Percentiles rank a stretch among this genome's conserved stretches.
Evolutionary conservation across 805 yeast species (phyloP).

Genomic region (Maudiozyma serrabonitensis): DNA sequence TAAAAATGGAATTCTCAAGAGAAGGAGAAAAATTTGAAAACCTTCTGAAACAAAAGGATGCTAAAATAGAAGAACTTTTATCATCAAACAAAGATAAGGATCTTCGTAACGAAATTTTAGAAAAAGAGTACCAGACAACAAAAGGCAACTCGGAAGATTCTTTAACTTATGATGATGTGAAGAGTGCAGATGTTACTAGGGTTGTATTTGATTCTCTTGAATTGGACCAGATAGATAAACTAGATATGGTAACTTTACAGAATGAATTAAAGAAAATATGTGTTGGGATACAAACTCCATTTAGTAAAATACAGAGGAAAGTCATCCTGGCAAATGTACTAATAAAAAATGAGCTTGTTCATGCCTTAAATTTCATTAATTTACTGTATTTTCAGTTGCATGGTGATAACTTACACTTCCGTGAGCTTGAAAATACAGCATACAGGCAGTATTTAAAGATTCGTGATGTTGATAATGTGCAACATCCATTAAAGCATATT

Average conservation of each 20-base stretch:
- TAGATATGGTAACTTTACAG: conserved; percentile 26
- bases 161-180: conserved; percentile 2
- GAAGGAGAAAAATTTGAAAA: background rate
- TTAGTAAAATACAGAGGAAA: conserved; percentile 17
- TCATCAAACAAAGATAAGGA: background rate
- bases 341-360: conserved; percentile 3
- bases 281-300: conserved; percentile 28
- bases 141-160: background rate
- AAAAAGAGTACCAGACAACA: background rate
- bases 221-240: conserved; percentile 21
- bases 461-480: conserved; percentile 1
- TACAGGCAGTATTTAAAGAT: conserved; percentile 1
- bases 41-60: background rate
- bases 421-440: background rate
- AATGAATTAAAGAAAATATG: conserved; percentile 29
- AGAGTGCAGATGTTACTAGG: conserved; percentile 1
- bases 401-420: conserved; percentile 1
- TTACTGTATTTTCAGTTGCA: background rate
- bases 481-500: conserved; percentile 2
- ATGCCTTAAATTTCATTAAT: conserved; percentile 4
- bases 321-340: conserved; percentile 15
- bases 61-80: background rate
- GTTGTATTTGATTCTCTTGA: background rate
- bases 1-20: background rate
- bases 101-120: background rate